phyloP scores from a whole-genome alignment of 2,329 filamentous ascomycete species.

The Stagonosporopsis cucurbitacearum region DNA sequence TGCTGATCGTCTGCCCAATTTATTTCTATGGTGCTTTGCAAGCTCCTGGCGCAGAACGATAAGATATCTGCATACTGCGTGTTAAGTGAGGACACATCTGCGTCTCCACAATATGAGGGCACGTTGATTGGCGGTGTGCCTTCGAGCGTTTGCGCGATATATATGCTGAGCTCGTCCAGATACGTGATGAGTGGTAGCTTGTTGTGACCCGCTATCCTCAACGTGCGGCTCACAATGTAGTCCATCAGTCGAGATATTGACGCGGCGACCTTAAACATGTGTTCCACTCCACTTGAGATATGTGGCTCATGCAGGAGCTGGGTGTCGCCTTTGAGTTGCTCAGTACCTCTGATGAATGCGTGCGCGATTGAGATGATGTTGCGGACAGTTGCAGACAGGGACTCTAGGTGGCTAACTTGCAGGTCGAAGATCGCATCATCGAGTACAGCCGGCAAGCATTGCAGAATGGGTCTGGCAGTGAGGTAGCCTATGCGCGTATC shows the following conservation, averaged over 20 bases:
- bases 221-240: slow-evolving; percentile 52
- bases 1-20: slow-evolving; percentile 53
- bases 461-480: slow-evolving; percentile 59
- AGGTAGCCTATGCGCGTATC: slow-evolving; percentile 58
- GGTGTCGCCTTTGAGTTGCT: slow-evolving; percentile 44
- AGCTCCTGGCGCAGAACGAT: slow-evolving; percentile 47
- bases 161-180: slow-evolving; percentile 50
- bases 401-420: slow-evolving; percentile 50
- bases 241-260: slow-evolving; percentile 53
- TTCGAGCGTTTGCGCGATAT: slow-evolving; percentile 37
- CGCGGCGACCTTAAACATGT: slow-evolving; percentile 52
- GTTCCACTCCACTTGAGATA: slow-evolving; percentile 48
- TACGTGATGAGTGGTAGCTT: slow-evolving; percentile 45
- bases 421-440: slow-evolving; percentile 55
- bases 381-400: slow-evolving; percentile 45
- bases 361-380: slow-evolving; percentile 51
- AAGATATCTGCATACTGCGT: slow-evolving; percentile 23
- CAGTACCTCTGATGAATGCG: slow-evolving; percentile 47
- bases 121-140: slow-evolving; percentile 24
- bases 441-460: slow-evolving; percentile 54
- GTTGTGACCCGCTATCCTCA: not conserved
- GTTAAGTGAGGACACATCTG: not conserved
- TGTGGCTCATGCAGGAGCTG: slow-evolving; percentile 48
- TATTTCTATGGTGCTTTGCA: slow-evolving; percentile 52
- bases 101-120: slow-evolving; percentile 26